Evolutionary conservation across 2,329 filamentous ascomycete genomes (phyloP), one percentile per base, ranked within the genome.

Genomic region (Fusarium begoniae): DNA sequence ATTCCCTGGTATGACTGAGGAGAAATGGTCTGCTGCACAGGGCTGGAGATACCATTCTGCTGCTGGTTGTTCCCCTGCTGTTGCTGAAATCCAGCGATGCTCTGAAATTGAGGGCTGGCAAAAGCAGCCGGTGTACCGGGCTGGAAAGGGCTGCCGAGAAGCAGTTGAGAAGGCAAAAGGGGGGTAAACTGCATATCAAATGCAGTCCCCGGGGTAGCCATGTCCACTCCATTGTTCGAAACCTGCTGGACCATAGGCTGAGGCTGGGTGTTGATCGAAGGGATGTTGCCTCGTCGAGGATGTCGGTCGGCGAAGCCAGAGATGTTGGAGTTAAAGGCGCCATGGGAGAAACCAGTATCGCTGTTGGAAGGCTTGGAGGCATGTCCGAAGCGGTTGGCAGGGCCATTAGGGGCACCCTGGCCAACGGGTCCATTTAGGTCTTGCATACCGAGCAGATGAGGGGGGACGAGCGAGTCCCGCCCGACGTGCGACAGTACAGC

Each of bases 131-230:
- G 96, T 10, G 94, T 98, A 47, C 95, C 96, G 20, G 96, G 95
- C 84, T 98, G 96, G 85, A 98, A 98, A 24, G 96, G 96, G 83
- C 95, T 98, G 54, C 96, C 96, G 57, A 98, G 92, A 32, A 99
- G 90, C 78, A 99, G 88, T 84, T 98, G 94, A 40, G 96, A 98
- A 41, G 96, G 96, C 43, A 99, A 90, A 75, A 99, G 89, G 74
- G 96, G 96, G 17, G 96, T 98, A 84, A 98, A 98, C 85, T 98
- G 96, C 96, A 98, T 98, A 81, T 98, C 96, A 81, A 95, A 97
- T 48, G 90, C 94, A 59, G 94, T 96, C 48, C 93, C 95, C 22
- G 96, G 95, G 30, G 93, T 96, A 75, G 93, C 88, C 90, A 98
- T 90, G 74, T 97, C 95, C 78, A 88, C 89, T 68, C 85, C 86